A percentile compares a stretch with the other conserved stretches of the same genome.
Evolutionary conservation across 106 monocot species (phyloP).

Genomic region (Dendrobium chrysotoxum): DNA sequence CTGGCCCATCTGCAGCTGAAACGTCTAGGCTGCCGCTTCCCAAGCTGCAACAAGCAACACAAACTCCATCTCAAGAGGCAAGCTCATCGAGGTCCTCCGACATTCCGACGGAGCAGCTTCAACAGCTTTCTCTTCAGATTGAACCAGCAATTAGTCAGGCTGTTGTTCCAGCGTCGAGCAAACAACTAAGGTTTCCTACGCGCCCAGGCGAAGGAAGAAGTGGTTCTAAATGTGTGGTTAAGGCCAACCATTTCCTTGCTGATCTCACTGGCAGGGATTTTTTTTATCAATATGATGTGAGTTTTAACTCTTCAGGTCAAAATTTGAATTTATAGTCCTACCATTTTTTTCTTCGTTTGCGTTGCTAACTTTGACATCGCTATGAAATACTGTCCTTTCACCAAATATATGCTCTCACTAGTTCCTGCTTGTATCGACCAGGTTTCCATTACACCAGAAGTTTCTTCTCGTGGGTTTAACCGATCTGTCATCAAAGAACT

Average conservation of each 20-base stretch:
- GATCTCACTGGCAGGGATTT: constrained; percentile 76
- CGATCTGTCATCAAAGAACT: constrained; percentile 77
- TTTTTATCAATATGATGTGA: constrained; percentile 86
- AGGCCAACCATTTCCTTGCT: constrained; percentile 89
- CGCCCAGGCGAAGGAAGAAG: constrained; percentile 66
- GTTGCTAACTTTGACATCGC: neutral
- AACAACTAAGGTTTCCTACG: constrained; percentile 56
- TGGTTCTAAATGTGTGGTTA: constrained; percentile 58
- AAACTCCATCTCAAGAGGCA: constrained; percentile 29
- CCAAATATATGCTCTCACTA: neutral
- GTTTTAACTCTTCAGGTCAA: constrained; percentile 1
- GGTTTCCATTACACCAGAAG: constrained; percentile 83
- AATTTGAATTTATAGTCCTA: neutral
- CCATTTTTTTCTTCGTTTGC: neutral
- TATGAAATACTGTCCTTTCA: neutral
- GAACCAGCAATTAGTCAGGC: constrained; percentile 29
- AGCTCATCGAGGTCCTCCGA: constrained; percentile 28
- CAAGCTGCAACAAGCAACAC: constrained; percentile 94
- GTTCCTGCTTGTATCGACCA: constrained; percentile 14
- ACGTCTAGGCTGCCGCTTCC: constrained; percentile 50
- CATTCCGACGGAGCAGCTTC: constrained; percentile 40
- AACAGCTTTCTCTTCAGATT: constrained; percentile 37
- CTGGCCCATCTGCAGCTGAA: constrained; percentile 24
- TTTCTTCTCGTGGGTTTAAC: constrained; percentile 69
- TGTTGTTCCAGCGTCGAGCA: constrained; percentile 40